A percentile compares a stretch with the other conserved stretches of the same genome.
Conservation (phyloP, 1,139 yeast species). For the Fermentozyma sake region DNA sequence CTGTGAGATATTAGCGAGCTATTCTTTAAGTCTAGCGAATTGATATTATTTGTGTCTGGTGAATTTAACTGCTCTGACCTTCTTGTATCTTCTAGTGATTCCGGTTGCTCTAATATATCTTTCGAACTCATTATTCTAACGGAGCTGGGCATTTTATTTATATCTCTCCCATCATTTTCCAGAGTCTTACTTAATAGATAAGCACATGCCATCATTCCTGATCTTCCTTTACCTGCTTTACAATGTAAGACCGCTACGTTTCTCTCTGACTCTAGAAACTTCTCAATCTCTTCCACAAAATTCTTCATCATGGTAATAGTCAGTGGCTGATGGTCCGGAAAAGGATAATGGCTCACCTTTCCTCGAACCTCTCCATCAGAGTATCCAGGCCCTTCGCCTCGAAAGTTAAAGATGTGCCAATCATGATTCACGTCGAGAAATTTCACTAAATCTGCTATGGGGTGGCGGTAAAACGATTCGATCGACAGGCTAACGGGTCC, state of each 20-base stretch:
- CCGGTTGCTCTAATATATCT: not conserved
- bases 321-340: conserved; percentile 80
- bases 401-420: conserved; percentile 75
- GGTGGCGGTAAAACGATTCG: conserved; percentile 51
- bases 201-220: conserved; percentile 75
- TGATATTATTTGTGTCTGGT: no score
- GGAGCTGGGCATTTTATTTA: no score
- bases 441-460: conserved; percentile 46
- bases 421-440: conserved; percentile 49
- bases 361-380: conserved; percentile 32
- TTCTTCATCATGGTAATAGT: conserved; percentile 47
- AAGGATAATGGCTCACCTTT: conserved; percentile 42
- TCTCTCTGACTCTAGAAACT: conserved; percentile 27
- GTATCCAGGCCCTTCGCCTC: conserved; percentile 43
- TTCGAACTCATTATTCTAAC: not conserved
- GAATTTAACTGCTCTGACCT: not conserved
- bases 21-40: no score
- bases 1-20: no score
- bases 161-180: no score
- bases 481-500: conserved; percentile 55
- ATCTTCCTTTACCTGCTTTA: conserved; percentile 87
- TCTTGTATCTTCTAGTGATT: no score
- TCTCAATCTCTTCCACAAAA: conserved; percentile 43
- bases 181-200: conserved; percentile 54
- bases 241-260: conserved; percentile 78